Conservation (phyloP, 2,329 filamentous ascomycete species). For the Botrytis pseudocinerea region DNA sequence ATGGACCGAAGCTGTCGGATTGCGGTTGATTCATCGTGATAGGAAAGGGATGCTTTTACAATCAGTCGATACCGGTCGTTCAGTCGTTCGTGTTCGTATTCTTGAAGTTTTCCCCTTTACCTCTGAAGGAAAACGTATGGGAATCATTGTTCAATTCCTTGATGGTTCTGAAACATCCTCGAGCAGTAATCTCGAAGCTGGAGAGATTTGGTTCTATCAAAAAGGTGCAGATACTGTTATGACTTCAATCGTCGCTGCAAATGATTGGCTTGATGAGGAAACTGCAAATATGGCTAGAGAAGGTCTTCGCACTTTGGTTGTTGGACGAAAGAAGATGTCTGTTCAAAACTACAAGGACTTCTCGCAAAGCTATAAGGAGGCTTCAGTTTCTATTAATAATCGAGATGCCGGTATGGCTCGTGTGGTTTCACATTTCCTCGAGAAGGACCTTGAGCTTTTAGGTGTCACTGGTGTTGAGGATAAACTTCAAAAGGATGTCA, state of each 20-base stretch:
- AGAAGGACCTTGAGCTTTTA: slow-evolving; percentile 84
- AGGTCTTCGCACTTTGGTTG: slow-evolving; percentile 87
- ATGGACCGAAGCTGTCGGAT: slow-evolving; percentile 90
- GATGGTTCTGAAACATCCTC: slow-evolving; percentile 54
- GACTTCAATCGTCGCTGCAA: slow-evolving; percentile 90
- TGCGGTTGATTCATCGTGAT: slow-evolving; percentile 82
- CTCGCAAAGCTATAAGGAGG: slow-evolving; percentile 70
- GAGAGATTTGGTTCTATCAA: slow-evolving; percentile 97
- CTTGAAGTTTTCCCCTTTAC: slow-evolving; percentile 97
- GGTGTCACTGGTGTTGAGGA: slow-evolving; percentile 99
- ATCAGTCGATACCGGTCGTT: slow-evolving; percentile 69
- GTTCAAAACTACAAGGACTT: slow-evolving; percentile 80
- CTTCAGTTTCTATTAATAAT: slow-evolving; percentile 74
- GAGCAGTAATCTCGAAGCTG: slow-evolving; percentile 51
- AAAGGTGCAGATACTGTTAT: slow-evolving; percentile 99
- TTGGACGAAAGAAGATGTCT: slow-evolving; percentile 87
- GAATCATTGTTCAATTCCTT: slow-evolving; percentile 87
- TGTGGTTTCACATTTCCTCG: slow-evolving; percentile 78
- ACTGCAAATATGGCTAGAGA: slow-evolving; percentile 99
- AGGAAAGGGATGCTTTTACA: slow-evolving; percentile 82
- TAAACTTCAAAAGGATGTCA: slow-evolving; percentile 93
- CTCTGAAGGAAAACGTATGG: slow-evolving; percentile 97
- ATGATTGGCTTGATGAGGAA: slow-evolving; percentile 98
- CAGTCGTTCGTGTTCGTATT: slow-evolving; percentile 82
- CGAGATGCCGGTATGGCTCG: slow-evolving; percentile 80